A percentile compares a stretch with the other conserved stretches of the same genome.
Evolutionary conservation across 2,329 filamentous ascomycete genomes (phyloP).

Genomic region (Paraphaeosphaeria minitans): DNA sequence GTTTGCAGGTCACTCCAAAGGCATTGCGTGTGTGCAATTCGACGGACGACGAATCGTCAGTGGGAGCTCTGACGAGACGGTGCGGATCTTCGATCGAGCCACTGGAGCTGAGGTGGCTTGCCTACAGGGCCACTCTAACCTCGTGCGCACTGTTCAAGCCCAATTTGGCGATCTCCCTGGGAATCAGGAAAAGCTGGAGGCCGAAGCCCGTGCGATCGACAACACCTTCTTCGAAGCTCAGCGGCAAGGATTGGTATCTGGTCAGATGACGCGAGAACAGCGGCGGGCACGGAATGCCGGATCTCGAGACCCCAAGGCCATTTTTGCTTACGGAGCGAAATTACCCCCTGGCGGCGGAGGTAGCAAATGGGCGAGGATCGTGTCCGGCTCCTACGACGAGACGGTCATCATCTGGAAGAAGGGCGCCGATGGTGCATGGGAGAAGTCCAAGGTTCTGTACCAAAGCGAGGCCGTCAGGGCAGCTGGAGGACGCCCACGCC

Average conservation of each 20-base stretch:
- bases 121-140: constrained; percentile 76
- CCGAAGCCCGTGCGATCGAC: constrained; percentile 75
- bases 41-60: constrained; percentile 93
- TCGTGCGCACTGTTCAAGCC: constrained; percentile 93
- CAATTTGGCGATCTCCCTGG: constrained; percentile 89
- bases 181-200: constrained; percentile 73
- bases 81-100: constrained; percentile 89
- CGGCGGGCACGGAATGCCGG: constrained; percentile 65
- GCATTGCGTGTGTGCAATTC: constrained; percentile 97
- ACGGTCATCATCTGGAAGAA: constrained; percentile 94
- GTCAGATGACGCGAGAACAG: constrained; percentile 38
- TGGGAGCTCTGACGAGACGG: constrained; percentile 93
- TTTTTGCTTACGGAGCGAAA: constrained; percentile 81
- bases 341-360: constrained; percentile 90
- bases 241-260: constrained; percentile 50
- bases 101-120: constrained; percentile 89
- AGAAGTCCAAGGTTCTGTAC: constrained; percentile 72
- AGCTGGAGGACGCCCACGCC: constrained; percentile 51
- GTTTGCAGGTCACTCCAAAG: constrained; percentile 86
- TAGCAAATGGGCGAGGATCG: constrained; percentile 88
- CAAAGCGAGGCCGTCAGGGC: constrained; percentile 69
- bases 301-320: constrained; percentile 74
- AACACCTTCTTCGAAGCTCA: constrained; percentile 69
- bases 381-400: constrained; percentile 96
- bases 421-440: constrained; percentile 84